Evolutionary conservation across 2,329 filamentous ascomycete genomes (phyloP).

Genomic region (Talaromyces piceae): DNA sequence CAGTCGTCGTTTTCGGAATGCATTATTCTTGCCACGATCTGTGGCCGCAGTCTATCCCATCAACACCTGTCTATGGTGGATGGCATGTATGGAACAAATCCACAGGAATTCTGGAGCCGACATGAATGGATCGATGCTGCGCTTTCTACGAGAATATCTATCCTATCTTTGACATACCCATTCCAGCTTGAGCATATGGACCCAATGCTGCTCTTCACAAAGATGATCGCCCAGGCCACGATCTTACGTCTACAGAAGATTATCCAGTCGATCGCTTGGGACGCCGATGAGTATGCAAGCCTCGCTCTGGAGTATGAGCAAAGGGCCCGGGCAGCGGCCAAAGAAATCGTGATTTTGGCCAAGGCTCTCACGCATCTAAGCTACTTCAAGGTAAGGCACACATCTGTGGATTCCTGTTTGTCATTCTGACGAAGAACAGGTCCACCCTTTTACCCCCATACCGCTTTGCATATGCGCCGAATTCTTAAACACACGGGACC

Average conservation of each 20-base stretch:
- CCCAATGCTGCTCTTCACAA: slow-evolving; percentile 15
- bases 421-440: neutral
- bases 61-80: slow-evolving; percentile 12
- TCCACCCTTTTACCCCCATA: slow-evolving; percentile 15
- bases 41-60: slow-evolving; percentile 12
- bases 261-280: slow-evolving; percentile 9
- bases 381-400: slow-evolving; percentile 12
- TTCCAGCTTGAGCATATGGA: slow-evolving; percentile 11
- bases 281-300: slow-evolving; percentile 7
- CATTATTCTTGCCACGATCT: slow-evolving; percentile 25
- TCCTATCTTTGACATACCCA: slow-evolving; percentile 13
- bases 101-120: slow-evolving; percentile 15
- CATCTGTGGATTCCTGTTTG: neutral
- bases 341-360: slow-evolving; percentile 12
- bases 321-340: slow-evolving; percentile 9
- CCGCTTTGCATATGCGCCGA: slow-evolving; percentile 14
- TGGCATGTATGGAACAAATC: slow-evolving; percentile 12
- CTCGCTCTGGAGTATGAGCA: slow-evolving; percentile 9
- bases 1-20: slow-evolving; percentile 26
- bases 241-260: slow-evolving; percentile 13
- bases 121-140: slow-evolving; percentile 15
- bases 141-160: slow-evolving; percentile 11
- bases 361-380: slow-evolving; percentile 12
- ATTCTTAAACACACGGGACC: slow-evolving; percentile 9
- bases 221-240: slow-evolving; percentile 14